Percentiles rank a stretch among this genome's conserved stretches.
Evolutionary conservation across 768 basidiomycete genomes (phyloP).

Genomic region (Rhizopogon salebrosus): DNA sequence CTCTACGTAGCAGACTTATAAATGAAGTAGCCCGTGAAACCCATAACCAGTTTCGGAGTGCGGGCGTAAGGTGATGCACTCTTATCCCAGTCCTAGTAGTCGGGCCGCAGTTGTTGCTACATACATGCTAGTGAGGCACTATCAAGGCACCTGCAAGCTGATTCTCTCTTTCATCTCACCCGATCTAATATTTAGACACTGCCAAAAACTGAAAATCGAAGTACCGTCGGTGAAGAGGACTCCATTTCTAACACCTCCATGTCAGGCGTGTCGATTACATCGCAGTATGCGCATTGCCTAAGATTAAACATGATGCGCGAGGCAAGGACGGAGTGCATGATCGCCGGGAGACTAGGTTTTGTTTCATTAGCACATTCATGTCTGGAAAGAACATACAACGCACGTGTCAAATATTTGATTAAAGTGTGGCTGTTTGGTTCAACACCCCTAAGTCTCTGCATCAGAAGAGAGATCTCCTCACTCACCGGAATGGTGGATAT

Average conservation of each 20-base stretch:
- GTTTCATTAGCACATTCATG: not conserved
- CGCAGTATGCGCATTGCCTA: constrained; percentile 1
- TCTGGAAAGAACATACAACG: not conserved
- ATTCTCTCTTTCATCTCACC: not conserved
- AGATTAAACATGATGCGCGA: constrained; percentile 6
- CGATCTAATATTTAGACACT: not conserved
- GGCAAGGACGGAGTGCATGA: constrained; percentile 1
- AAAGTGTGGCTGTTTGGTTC: not conserved
- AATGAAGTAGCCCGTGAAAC: too few species aligned
- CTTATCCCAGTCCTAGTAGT: too few species aligned
- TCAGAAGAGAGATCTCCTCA: not conserved
- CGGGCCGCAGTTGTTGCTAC: too few species aligned
- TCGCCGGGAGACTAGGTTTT: not conserved
- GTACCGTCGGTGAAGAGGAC: not conserved
- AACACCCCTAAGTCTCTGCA: not conserved
- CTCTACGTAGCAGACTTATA: too few species aligned
- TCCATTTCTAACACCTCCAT: not conserved
- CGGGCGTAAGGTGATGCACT: too few species aligned
- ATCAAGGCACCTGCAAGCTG: not conserved
- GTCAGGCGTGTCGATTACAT: not conserved
- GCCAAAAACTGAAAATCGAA: not conserved
- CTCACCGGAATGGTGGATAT: constrained; percentile 3
- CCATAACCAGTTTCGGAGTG: too few species aligned
- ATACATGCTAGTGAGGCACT: not conserved
- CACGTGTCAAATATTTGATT: constrained; percentile 3